Evolutionary conservation across 768 basidiomycete genomes (phyloP).

Genomic region (Trametes cinnabarina): DNA sequence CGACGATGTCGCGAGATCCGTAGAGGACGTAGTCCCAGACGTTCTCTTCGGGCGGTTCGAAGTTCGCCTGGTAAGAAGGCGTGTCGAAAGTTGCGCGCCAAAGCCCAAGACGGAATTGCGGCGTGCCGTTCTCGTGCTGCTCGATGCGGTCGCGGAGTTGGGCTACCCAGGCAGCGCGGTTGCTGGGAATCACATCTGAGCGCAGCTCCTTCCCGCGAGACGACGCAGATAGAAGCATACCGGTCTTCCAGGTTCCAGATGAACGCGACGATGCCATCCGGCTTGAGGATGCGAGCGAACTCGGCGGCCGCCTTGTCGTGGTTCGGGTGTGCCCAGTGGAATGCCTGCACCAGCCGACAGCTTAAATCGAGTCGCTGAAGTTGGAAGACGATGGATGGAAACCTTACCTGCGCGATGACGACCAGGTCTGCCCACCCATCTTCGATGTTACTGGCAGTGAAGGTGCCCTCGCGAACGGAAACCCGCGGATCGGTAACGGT

Average conservation of each 20-base stretch:
- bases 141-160: constrained; percentile 70
- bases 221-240: constrained; percentile 32
- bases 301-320: constrained; percentile 69
- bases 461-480: constrained; percentile 61
- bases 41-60: constrained; percentile 58
- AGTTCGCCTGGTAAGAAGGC: constrained; percentile 54
- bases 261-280: constrained; percentile 64
- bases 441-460: constrained; percentile 58
- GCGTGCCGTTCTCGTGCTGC: constrained; percentile 64
- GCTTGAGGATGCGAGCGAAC: constrained; percentile 78
- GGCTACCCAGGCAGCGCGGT: constrained; percentile 69
- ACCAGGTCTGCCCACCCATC: constrained; percentile 77
- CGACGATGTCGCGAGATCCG: constrained; percentile 51
- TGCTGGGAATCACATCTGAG: constrained; percentile 34
- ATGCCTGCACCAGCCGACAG: constrained; percentile 54
- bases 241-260: constrained; percentile 94
- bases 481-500: constrained; percentile 54
- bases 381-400: neutral
- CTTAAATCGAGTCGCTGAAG: neutral
- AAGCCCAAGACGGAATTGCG: constrained; percentile 75
- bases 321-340: constrained; percentile 92
- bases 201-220: neutral
- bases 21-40: constrained; percentile 51
- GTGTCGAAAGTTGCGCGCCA: constrained; percentile 76
- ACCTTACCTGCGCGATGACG: constrained; percentile 68